Base-by-base conservation (phyloP, 306 rosid species). In the Acacia acuminata region DNA sequence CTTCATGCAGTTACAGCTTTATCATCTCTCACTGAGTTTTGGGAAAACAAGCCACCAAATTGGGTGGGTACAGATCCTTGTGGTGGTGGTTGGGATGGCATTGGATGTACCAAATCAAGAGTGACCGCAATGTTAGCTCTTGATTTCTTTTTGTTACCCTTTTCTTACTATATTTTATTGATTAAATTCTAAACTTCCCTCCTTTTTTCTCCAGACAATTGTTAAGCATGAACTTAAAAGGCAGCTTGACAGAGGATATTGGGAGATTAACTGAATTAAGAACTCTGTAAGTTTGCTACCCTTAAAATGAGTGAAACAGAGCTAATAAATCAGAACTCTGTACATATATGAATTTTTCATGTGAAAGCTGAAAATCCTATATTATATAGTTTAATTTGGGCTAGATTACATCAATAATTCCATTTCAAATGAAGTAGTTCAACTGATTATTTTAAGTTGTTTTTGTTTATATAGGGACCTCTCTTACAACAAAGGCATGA, bases 21-120 rank as follows among this genome's bases (percentile, higher is more conserved):
- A 34, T 32, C 72, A 51, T 74, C 85, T 73, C 67, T 88, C 9
- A 50, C 72, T 17, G 77, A 83, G 60, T 76, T 77, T 16, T 88
- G 90, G 90, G 44, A 25, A 10, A 82, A 82, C 73, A 87, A 51
- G 72, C 90, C 90, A 73, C 50, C 79, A 50, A 82, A 0, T 77
- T 88, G 90, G 90, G 88, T 68, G 17, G 88, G 88, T 7, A 0
- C 40, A 12, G 90, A 88, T 73, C 90, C 90, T 32, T 88, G 90
- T 71, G 90, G 81, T 19, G 5, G 68, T 68, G 8, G 43, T 24
- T 87, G 90, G 90, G 82, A 73, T 12, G 90, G 90, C 73, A 82
- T 88, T 61, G 48, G 45, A 43, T 88, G 90, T 30, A 32, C 17
- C 51, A 34, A 80, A 73, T 82, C 88, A 42, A 88, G 87, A 82